Evolutionary conservation across 129 eudicot species (phyloP).

Genomic region (Gnaphalium uliginosum): DNA sequence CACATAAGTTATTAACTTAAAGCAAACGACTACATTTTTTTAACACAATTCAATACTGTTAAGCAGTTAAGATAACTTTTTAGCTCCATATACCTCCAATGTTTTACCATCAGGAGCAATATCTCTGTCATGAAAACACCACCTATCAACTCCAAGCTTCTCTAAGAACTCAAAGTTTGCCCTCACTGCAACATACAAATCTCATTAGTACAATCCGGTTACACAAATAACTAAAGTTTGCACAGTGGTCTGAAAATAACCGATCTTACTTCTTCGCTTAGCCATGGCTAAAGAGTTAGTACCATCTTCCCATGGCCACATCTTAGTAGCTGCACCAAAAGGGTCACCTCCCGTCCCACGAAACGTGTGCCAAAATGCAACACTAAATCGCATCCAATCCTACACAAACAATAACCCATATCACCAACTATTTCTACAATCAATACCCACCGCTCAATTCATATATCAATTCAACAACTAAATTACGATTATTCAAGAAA

Average conservation of each 20-base stretch:
- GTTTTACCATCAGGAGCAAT: slow-evolving; percentile 97
- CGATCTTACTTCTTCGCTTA: slow-evolving; percentile 83
- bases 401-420: slow-evolving; percentile 26
- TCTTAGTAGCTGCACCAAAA: slow-evolving; percentile 87
- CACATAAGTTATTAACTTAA: neutral
- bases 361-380: slow-evolving; percentile 99
- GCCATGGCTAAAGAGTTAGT: slow-evolving; percentile 95
- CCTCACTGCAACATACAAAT: slow-evolving; percentile 63
- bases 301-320: slow-evolving; percentile 99
- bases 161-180: slow-evolving; percentile 95
- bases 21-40: neutral
- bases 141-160: slow-evolving; percentile 89
- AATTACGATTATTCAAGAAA: slow-evolving; percentile 9
- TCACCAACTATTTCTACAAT: neutral
- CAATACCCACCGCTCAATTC: neutral
- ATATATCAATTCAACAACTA: neutral
- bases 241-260: neutral
- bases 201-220: neutral
- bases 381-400: slow-evolving; percentile 98
- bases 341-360: slow-evolving; percentile 98
- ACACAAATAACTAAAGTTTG: neutral
- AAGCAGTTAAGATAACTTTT: neutral
- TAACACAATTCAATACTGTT: neutral
- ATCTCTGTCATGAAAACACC: slow-evolving; percentile 99
- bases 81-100: slow-evolving; percentile 53